Base-by-base conservation (phyloP, 495 filamentous ascomycete species). In the Acidomyces sp. region DNA sequence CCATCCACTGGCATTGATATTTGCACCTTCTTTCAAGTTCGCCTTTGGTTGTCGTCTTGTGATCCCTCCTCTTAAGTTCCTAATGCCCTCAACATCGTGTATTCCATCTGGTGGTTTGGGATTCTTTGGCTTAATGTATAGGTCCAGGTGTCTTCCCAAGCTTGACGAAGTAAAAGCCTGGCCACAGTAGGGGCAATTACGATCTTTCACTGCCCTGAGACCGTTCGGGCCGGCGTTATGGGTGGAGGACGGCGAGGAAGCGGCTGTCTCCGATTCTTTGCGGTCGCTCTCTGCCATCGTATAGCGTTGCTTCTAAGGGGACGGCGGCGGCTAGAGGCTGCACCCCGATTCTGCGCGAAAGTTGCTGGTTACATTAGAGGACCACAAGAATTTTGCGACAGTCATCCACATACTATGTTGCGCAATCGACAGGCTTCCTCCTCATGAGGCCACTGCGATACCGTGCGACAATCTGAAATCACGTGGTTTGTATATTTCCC, bases 111-210 rank as follows among this genome's bases (percentile, higher is more conserved):
- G 70, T 1, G 76, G 65, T 53, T 82, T 85, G 4, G 79, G 77
- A 54, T 93, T 93, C 61, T 82, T 87, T 49, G 80, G 77, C 55
- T 82, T 83, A 46, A 93, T 80, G 56, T 86, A 93, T 24, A 90
- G 70, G 55, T 94, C 86, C 19, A 93, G 72, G 63, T 94, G 86
- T 26, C 86, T 80, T 18, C 86, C 86, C n/a, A 94, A 69, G 3
- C 84, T 90, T 4, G 85, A 93, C 6, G 86, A 93, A 2, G 86
- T 94, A 50, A 93, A 94, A 2, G 75, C 60, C 56, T 88, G 82
- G 28, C 74, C 61, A 60, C 86, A 94, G 65, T 81, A 94, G 15
- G 80, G 82, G 57, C 86, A 93, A 52, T 66, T 72, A 48, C 75
- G 79, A 64, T 94, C 85, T 59, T 94, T 94, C 41, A 53, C 11